These are phyloP conservation scores for Populus hybrid DNA, from an alignment of 441 rosid genomes.

Conservation along the genomic window DNA sequence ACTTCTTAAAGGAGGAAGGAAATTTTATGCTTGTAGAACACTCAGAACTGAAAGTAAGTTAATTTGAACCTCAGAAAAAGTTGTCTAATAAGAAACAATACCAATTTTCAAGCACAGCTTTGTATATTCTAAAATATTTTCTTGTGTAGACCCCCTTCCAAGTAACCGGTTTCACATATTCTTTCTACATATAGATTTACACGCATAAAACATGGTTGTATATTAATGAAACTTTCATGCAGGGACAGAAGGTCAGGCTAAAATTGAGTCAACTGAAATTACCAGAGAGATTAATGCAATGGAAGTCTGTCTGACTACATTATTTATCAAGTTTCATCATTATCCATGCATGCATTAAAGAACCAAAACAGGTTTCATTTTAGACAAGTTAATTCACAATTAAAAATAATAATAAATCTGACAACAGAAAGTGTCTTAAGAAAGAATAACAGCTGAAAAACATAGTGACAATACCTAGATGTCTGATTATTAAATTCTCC, in stretches of 20 bases:
- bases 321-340: not conserved
- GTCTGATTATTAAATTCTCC: slow-evolving; percentile 57
- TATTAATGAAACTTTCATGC: not conserved
- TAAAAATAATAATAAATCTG: not conserved
- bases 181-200: not conserved
- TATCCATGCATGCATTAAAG: not conserved
- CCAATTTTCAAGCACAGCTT: not conserved
- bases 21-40: not conserved
- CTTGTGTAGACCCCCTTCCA: not conserved
- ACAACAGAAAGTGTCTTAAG: slow-evolving; percentile 5
- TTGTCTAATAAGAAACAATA: not conserved
- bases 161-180: not conserved
- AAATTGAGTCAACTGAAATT: not conserved
- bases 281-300: not conserved
- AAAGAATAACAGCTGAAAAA: slow-evolving; percentile 17
- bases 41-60: not conserved
- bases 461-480: slow-evolving; percentile 54
- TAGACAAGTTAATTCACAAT: slow-evolving; percentile 11
- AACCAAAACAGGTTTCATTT: slow-evolving; percentile 3
- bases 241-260: not conserved
- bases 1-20: not conserved
- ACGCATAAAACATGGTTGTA: not conserved
- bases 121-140: not conserved
- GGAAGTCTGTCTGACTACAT: not conserved
- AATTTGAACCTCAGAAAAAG: not conserved